Conservation (phyloP, 805 yeast genomes). For the Saccharomycopsis javanensis region DNA sequence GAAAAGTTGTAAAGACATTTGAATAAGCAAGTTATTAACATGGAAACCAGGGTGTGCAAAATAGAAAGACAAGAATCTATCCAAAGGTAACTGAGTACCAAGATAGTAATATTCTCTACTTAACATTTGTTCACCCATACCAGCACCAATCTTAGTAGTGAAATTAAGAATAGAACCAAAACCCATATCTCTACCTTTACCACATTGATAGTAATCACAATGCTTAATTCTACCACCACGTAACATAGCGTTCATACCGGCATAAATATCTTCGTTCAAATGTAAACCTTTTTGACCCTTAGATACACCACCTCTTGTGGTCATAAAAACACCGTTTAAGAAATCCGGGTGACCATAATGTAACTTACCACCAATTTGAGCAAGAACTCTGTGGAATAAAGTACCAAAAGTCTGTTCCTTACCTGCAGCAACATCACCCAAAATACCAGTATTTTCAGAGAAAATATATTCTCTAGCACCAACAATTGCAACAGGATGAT, state of each 20-base stretch:
- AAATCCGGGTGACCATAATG: slow-evolving; percentile 98
- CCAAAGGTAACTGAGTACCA: slow-evolving; percentile 84
- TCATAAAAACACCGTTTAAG: slow-evolving; percentile 82
- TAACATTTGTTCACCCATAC: slow-evolving; percentile 94
- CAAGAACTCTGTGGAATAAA: slow-evolving; percentile 82
- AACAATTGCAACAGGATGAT: slow-evolving; percentile 72
- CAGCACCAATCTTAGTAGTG: slow-evolving; percentile 94
- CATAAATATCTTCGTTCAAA: slow-evolving; percentile 89
- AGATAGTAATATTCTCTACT: slow-evolving; percentile 87
- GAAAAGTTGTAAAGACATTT: slow-evolving; percentile 78
- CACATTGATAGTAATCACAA: slow-evolving; percentile 93
- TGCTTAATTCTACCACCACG: slow-evolving; percentile 94
- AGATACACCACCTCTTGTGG: slow-evolving; percentile 91
- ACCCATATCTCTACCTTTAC: slow-evolving; percentile 93
- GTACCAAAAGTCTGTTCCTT: slow-evolving; percentile 97
- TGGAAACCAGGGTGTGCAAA: slow-evolving; percentile 98
- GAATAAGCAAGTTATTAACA: slow-evolving; percentile 79
- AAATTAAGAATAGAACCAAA: slow-evolving; percentile 87
- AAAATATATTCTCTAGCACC: slow-evolving; percentile 95
- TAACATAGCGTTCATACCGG: slow-evolving; percentile 83
- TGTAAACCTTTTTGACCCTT: slow-evolving; percentile 93
- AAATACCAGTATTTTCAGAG: slow-evolving; percentile 83
- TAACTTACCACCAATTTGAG: slow-evolving; percentile 88
- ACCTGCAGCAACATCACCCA: slow-evolving; percentile 96
- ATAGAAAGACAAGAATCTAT: slow-evolving; percentile 82